phyloP scores from a whole-genome alignment of 805 yeast genomes.

The Nakazawaea laoshanensis region DNA sequence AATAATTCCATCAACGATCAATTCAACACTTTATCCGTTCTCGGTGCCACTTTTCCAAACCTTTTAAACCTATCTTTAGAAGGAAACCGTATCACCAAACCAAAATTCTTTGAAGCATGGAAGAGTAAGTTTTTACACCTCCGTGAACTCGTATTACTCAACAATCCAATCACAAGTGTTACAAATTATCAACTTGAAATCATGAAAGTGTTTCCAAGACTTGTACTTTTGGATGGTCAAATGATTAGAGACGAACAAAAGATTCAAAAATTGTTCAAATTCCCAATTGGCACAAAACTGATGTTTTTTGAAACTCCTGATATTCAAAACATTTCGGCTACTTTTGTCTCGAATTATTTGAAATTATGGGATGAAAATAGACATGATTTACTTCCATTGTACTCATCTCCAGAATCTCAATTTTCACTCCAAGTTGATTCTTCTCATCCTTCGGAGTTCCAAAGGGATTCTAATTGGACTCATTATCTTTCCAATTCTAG shows the following conservation, averaged over 20 bases:
- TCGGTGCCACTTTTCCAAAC: constrained; percentile 68
- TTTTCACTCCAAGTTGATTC: constrained; percentile 77
- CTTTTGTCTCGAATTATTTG: constrained; percentile 67
- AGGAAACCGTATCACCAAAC: constrained; percentile 55
- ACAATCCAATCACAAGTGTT: constrained; percentile 58
- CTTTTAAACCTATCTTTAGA: constrained; percentile 75
- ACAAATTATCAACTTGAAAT: constrained; percentile 51
- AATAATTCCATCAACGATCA: constrained; percentile 60
- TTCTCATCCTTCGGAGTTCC: constrained; percentile 26
- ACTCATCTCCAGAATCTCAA: constrained; percentile 68
- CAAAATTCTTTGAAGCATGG: constrained; percentile 65
- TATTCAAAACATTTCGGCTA: constrained; percentile 63
- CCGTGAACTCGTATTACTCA: constrained; percentile 68
- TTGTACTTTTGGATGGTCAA: constrained; percentile 71
- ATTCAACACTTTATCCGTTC: constrained; percentile 41
- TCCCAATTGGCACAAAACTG: constrained; percentile 49
- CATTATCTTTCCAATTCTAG: constrained; percentile 68
- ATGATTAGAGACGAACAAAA: constrained; percentile 67
- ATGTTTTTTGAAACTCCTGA: constrained; percentile 78
- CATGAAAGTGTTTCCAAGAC: constrained; percentile 67
- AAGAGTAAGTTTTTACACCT: constrained; percentile 63
- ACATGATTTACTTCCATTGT: constrained; percentile 57
- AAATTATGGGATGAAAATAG: constrained; percentile 80
- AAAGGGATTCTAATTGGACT: constrained; percentile 36
- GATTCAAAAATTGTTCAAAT: constrained; percentile 37